Percentiles rank a stretch among this genome's conserved stretches.
These are phyloP conservation scores for Dendrobium nobile DNA, from an alignment of 106 monocot species.

Conservation along the genomic window DNA sequence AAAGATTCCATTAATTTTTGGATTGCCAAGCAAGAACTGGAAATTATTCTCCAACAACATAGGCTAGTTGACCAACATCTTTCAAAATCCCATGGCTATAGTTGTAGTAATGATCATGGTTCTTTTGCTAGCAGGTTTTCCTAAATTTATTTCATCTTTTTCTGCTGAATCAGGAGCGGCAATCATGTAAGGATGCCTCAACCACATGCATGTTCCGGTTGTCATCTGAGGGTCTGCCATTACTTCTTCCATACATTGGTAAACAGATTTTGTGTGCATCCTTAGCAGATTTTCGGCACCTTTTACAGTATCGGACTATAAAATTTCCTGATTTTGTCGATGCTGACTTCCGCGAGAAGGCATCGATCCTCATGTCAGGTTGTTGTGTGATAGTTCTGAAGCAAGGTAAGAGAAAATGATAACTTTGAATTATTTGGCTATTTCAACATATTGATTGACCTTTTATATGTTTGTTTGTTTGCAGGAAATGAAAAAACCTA, in stretches of 20 bases:
- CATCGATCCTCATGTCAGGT: constrained; percentile 49
- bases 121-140: not conserved
- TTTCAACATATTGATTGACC: not conserved
- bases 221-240: constrained; percentile 91
- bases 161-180: constrained; percentile 62
- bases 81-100: not conserved
- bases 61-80: not conserved
- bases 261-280: constrained; percentile 76
- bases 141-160: not conserved
- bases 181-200: constrained; percentile 59
- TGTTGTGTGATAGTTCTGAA: constrained; percentile 78
- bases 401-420: constrained; percentile 36
- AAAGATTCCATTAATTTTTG: not conserved
- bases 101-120: not conserved
- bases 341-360: constrained; percentile 47
- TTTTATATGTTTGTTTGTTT: constrained; percentile 2
- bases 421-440: not conserved
- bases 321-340: constrained; percentile 82
- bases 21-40: not conserved
- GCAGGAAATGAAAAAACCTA: constrained; percentile 26
- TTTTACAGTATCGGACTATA: constrained; percentile 65
- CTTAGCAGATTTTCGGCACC: constrained; percentile 61
- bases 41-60: not conserved
- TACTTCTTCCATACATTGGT: constrained; percentile 77
- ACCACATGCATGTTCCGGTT: constrained; percentile 65